Percentiles rank a stretch among this genome's conserved stretches.
Conservation (phyloP, 2,329 filamentous ascomycete species). For the Colletotrichum viniferum region DNA sequence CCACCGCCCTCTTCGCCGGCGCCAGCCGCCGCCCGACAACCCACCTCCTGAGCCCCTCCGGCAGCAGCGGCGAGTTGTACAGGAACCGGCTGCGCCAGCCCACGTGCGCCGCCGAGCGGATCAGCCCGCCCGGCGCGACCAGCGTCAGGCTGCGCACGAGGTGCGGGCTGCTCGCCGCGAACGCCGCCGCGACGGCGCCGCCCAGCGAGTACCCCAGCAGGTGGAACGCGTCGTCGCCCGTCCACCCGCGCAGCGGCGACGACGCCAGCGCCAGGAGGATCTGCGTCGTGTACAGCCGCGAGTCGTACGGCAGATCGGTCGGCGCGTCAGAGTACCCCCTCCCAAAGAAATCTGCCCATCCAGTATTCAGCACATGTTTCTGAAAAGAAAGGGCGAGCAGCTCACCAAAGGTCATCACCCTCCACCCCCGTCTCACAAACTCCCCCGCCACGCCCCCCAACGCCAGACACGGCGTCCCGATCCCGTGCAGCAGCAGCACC, state of each 20-base stretch:
- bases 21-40: constrained; percentile 56
- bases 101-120: constrained; percentile 64
- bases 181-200: constrained; percentile 73
- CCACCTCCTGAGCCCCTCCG: constrained; percentile 59
- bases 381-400: constrained; percentile 16
- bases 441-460: constrained; percentile 69
- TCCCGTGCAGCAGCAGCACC: constrained; percentile 79
- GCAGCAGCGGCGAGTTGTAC: constrained; percentile 65
- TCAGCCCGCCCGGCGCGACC: constrained; percentile 71
- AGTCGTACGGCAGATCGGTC: constrained; percentile 61
- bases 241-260: constrained; percentile 60
- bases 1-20: constrained; percentile 34
- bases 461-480: constrained; percentile 77
- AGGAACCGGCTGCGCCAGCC: constrained; percentile 65
- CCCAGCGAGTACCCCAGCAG: constrained; percentile 82
- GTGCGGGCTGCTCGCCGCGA: constrained; percentile 71
- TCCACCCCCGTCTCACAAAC: constrained; percentile 68
- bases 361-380: background rate
- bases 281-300: constrained; percentile 67
- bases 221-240: constrained; percentile 61
- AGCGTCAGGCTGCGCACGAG: constrained; percentile 68
- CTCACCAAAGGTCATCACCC: constrained; percentile 80
- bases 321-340: constrained; percentile 79
- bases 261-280: constrained; percentile 70
- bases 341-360: constrained; percentile 69